Evolutionary conservation across 805 yeast genomes (phyloP), one percentile per base, ranked within the genome.

Genomic region (Priceomyces medius): DNA sequence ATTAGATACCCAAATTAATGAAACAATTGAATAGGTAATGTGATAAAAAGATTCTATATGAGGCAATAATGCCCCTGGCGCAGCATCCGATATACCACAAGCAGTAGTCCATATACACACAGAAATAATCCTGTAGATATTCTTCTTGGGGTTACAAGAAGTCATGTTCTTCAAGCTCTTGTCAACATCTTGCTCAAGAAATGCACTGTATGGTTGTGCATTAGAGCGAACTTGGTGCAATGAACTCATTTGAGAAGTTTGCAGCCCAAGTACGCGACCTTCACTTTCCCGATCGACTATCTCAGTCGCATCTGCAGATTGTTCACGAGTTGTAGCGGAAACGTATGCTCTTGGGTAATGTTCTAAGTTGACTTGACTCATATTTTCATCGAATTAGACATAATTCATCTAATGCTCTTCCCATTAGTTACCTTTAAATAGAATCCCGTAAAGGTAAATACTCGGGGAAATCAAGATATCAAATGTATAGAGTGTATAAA

Each of bases 21-120:
- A 60, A 4, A 56, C 54, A 7, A 58, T 44, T 7, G 61, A 45
- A 38, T 60, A 60, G 35, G 40, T 41, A 37, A 59, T 55, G 20
- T 42, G 23, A 45, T 56, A 60, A 43, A 54, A 51, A 17, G 35
- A 44, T 31, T 59, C 62, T 7, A 60, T 58, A 33, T 47, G 45
- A 2, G 63, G 63, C 34, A 60, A 48, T 20, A 60, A 46, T 3
- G 58, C 63, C 35, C 65, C 63, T 0, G 63, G 63, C 2, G 59
- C 55, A 16, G 58, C 63, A 39, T 60, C 65, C 17, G 52, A 42
- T 39, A 52, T 51, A 1, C 63, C 65, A 12, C 48, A 41, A 9
- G 49, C 31, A 24, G 55, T 47, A 4, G 41, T 18, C 63, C 63
- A 58, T 2, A 46, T 13, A 4, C 55, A 42, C 16, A 46, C 40